phyloP scores from a whole-genome alignment of 2,329 filamentous ascomycete species.

The Fusarium siculi region DNA sequence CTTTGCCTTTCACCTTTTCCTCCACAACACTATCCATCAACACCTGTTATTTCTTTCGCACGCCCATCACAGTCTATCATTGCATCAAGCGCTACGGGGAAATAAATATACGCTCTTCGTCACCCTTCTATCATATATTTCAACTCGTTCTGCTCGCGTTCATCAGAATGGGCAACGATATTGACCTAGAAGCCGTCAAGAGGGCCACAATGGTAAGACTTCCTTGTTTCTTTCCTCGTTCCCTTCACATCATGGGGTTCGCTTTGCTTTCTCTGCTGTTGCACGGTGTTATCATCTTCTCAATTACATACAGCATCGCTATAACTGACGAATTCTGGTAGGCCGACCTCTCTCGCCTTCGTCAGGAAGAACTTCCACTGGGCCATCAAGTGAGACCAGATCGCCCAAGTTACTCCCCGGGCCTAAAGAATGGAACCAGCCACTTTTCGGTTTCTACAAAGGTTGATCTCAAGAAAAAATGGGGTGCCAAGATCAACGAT shows the following conservation, averaged over 20 bases:
- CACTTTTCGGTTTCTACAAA: constrained; percentile 3
- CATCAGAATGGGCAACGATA: constrained; percentile 27
- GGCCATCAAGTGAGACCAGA: constrained; percentile 12
- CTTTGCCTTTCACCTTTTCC: no score
- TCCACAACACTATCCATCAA: background rate
- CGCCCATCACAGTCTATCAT: background rate
- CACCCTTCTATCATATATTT: background rate
- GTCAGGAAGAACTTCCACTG: constrained; percentile 43
- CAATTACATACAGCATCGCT: background rate
- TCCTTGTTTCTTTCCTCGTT: background rate
- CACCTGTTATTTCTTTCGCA: background rate
- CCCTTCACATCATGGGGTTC: background rate
- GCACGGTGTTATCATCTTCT: background rate
- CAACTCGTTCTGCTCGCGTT: background rate
- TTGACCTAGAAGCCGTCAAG: background rate
- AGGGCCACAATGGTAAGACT: constrained; percentile 35
- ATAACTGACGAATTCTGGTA: background rate
- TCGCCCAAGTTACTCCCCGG: constrained; percentile 18
- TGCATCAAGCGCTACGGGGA: background rate
- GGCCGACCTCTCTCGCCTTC: constrained; percentile 37
- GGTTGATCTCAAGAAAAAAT: constrained; percentile 5
- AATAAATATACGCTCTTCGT: background rate
- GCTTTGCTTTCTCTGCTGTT: background rate
- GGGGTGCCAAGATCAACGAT: constrained; percentile 35
- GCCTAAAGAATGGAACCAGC: constrained; percentile 11